Evolutionary conservation across 805 yeast species (phyloP), one percentile per base, ranked within the genome.

Genomic region (Blastobotrys chiropterorum): DNA sequence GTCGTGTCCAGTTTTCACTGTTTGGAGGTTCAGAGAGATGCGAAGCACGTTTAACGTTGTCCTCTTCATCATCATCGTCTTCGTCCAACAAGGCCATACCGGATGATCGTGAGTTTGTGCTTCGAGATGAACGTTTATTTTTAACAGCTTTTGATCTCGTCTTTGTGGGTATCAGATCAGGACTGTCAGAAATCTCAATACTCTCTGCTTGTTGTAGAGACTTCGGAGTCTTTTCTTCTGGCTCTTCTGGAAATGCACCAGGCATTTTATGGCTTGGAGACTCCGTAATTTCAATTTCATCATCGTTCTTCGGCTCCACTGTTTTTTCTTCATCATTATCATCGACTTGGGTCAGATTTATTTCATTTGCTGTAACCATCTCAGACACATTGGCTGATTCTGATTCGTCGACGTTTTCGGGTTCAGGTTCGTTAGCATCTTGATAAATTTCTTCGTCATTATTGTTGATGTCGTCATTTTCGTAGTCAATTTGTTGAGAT

Each of bases 251-350:
- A 31, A 48, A 48, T 11, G 51, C 51, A 26, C 51, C 51, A 7
- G 51, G 51, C 34, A 48, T 48, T 19, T 48, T 30, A 19, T 26
- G 34, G 34, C 34, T 26, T 6, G 34, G 34, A 11, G 34, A 26
- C 5, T n/a, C n/a, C n/a, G n/a, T n/a, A n/a, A n/a, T n/a, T n/a
- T n/a, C n/a, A n/a, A n/a, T n/a, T n/a, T n/a, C 34, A 11, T 26
- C 11, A 5, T 26, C 34, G 34, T 26, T 11, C 11, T 26, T 11
- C 11, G 8, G 34, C 34, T 6, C 56, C n/a, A 59, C 62, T 3
- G 63, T 57, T 13, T 50, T 47, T 1, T 59, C 48, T 19, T 46
- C 38, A 17, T 13, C 39, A 16, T 13, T 15, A 16, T 38, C 26
- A 17, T 46, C 46, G 6, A 16, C 47, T 47, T 48, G 19, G 6